Evolutionary conservation across 495 filamentous ascomycete genomes (phyloP), one percentile per base, ranked within the genome.

Genomic region (Podospora appendiculata): DNA sequence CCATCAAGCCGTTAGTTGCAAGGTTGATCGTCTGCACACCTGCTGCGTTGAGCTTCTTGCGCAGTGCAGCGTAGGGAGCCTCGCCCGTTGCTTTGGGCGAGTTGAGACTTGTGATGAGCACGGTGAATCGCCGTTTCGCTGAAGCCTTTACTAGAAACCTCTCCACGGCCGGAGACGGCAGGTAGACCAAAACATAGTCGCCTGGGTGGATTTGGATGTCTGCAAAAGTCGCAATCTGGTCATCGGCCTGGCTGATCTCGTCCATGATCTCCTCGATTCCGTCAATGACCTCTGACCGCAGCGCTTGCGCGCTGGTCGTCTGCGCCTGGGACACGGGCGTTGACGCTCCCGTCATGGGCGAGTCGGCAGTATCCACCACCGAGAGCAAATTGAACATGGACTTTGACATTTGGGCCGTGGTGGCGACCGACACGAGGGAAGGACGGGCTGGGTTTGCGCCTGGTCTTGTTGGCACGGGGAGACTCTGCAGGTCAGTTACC

Each of bases 191-290:
- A 51, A 96, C 85, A 55, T 89, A 85, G 66, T 96, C 91, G 67
- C 88, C 88, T 10, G 86, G 83, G 68, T 94, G 88, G 46, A 96
- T 95, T 64, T 95, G 86, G 17, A 94, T 87, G 44, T 90, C 81
- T 6, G 90, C 86, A 57, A 89, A 89, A 18, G 78, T 80, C 4
- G 90, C 86, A 54, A 96, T 92, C 66, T 93, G 89, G 57, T 91
- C 87, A 65, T 94, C 90, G 12, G 87, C 87, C 65, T 91, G 87
- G 42, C 81, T 81, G 41, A 96, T 79, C 65, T 96, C 91, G 60
- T 96, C 91, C 62, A 90, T 87, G 35, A 96, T 88, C 66, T 96
- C 91, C 54, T 84, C 79, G 52, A 96, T 90, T 18, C 89, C 90
- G 60, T 89, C 86, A 53, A 92, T 76, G 3, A 95, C 86, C 65